Conservation (phyloP, 1,284 basidiomycete species). For the Ustilago xerochloae region DNA sequence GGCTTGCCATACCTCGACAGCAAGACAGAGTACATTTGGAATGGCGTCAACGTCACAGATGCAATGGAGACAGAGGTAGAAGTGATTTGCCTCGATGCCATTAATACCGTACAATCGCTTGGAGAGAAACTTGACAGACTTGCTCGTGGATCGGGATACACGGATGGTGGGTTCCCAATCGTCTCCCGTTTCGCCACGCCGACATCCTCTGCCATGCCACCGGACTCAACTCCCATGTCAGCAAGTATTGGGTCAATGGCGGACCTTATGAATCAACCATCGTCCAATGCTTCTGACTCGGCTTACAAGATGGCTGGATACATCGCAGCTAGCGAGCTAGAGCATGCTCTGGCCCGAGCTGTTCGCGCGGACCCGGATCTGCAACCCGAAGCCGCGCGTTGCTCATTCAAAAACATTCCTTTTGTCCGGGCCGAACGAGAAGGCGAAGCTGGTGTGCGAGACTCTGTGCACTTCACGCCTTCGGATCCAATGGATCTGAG, state of each 20-base stretch:
- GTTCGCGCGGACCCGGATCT: slow-evolving; percentile 18
- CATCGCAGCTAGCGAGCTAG: slow-evolving; percentile 89
- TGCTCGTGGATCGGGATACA: slow-evolving; percentile 59
- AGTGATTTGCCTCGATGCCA: slow-evolving; percentile 71
- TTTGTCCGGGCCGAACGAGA: slow-evolving; percentile 33
- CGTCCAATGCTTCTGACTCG: not conserved
- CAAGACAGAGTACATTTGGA: slow-evolving; percentile 88
- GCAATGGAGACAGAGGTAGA: slow-evolving; percentile 60
- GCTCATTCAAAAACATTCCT: slow-evolving; percentile 52
- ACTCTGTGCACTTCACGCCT: slow-evolving; percentile 39
- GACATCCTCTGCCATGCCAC: not conserved
- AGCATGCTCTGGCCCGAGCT: slow-evolving; percentile 75
- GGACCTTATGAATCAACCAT: slow-evolving; percentile 22
- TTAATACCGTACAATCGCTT: slow-evolving; percentile 75
- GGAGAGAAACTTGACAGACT: slow-evolving; percentile 72
- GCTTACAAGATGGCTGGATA: slow-evolving; percentile 85
- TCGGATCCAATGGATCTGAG: slow-evolving; percentile 78
- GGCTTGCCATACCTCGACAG: slow-evolving; percentile 82
- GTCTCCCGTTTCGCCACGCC: slow-evolving; percentile 66
- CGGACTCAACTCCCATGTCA: slow-evolving; percentile 14
- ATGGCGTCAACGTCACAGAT: slow-evolving; percentile 54
- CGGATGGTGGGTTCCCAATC: slow-evolving; percentile 92
- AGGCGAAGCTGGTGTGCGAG: slow-evolving; percentile 32
- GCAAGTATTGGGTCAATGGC: slow-evolving; percentile 28
- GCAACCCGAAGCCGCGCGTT: slow-evolving; percentile 10